phyloP scores from a whole-genome alignment of 768 basidiomycete species.

The Serpula lacrymans region DNA sequence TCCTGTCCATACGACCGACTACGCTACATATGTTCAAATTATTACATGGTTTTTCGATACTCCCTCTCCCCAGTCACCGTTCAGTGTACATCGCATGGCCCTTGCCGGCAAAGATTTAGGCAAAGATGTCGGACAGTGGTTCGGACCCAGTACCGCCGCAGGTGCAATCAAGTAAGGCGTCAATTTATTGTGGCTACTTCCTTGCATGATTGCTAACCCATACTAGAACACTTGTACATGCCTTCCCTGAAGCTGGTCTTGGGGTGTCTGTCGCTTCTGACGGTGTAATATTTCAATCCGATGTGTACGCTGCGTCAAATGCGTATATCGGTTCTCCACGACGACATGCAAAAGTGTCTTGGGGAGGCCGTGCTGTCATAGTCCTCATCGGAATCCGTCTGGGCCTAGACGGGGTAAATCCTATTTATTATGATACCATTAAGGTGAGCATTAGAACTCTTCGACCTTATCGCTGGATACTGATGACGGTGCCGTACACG shows the following conservation, averaged over 20 bases:
- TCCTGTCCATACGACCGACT: constrained; percentile 56
- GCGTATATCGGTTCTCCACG: constrained; percentile 25
- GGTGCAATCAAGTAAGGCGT: constrained; percentile 81
- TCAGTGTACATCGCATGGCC: constrained; percentile 96
- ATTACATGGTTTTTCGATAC: constrained; percentile 95
- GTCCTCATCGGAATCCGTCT: constrained; percentile 84
- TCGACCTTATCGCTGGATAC: background rate
- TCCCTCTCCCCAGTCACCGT: constrained; percentile 79
- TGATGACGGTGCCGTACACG: background rate
- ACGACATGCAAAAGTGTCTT: constrained; percentile 35
- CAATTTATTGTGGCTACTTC: background rate
- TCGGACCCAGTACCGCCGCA: constrained; percentile 96
- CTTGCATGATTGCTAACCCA: constrained; percentile 5
- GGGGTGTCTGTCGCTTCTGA: constrained; percentile 84
- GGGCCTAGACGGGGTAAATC: constrained; percentile 92
- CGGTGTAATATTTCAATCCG: constrained; percentile 76
- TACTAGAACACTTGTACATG: constrained; percentile 68
- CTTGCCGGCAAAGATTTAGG: constrained; percentile 92
- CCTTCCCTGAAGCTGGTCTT: constrained; percentile 76
- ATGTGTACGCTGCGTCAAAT: constrained; percentile 78
- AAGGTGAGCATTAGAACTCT: no score
- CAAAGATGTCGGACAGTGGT: constrained; percentile 96
- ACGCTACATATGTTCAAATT: constrained; percentile 87
- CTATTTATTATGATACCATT: constrained; percentile 86
- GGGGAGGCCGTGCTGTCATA: constrained; percentile 85